These are phyloP conservation scores for Niebla homalea DNA, from an alignment of 495 filamentous ascomycete genomes.

Conservation along the genomic window DNA sequence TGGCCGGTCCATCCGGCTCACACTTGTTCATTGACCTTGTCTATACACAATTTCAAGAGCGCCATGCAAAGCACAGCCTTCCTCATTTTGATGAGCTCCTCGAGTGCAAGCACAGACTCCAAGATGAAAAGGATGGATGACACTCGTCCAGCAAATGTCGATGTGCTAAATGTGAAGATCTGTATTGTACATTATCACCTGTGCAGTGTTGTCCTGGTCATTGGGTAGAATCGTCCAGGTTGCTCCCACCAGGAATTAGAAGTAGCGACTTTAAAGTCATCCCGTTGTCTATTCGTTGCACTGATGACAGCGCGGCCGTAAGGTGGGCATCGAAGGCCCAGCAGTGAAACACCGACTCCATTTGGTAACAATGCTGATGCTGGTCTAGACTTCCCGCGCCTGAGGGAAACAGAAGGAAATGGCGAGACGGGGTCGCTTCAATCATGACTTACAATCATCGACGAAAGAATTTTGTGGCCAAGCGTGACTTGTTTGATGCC, in stretches of 20 bases:
- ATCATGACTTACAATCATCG: conserved; percentile 26
- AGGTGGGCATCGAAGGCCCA: conserved; percentile 1
- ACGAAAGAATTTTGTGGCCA: conserved; percentile 40
- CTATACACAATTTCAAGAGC: conserved; percentile 3
- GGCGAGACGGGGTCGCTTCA: neutral
- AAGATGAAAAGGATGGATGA: neutral
- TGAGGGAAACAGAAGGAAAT: too few species aligned
- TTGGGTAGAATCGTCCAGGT: too few species aligned
- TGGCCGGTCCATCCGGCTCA: too few species aligned
- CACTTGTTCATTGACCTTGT: conserved; percentile 5
- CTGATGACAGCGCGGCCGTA: neutral
- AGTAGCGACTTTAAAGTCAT: neutral
- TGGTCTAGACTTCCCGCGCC: neutral
- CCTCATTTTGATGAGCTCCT: neutral
- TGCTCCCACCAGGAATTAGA: neutral
- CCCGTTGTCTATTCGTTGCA: conserved; percentile 2
- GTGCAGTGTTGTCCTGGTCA: neutral
- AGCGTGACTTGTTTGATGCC: conserved; percentile 23
- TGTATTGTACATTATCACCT: neutral
- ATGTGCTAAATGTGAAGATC: neutral
- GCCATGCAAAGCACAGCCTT: neutral
- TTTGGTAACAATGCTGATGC: conserved; percentile 5
- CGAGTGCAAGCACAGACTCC: neutral
- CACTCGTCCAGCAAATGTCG: conserved; percentile 3
- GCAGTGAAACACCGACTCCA: conserved; percentile 7